A percentile compares a stretch with the other conserved stretches of the same genome.
Conservation (phyloP, 768 basidiomycete species). For the Dacryopinax primogenitus region DNA sequence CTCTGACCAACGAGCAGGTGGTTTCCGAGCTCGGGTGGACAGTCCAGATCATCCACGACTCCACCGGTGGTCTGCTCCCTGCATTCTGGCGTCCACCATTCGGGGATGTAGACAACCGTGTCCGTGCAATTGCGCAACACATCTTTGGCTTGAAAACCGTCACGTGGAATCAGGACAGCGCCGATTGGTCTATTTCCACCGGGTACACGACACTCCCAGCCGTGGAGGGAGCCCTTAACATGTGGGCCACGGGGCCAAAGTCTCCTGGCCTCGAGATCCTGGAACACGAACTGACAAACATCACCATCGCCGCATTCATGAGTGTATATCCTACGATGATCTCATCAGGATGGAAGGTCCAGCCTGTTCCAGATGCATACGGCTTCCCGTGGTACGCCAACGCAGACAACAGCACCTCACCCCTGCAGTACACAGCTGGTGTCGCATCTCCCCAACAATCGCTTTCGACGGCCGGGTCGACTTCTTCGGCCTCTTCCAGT, state of each 20-base stretch:
- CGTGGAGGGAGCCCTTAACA: background rate
- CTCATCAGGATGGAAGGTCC: conserved; percentile 55
- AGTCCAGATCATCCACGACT: conserved; percentile 62
- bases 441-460: background rate
- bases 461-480: background rate
- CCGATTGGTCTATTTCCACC: conserved; percentile 14
- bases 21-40: conserved; percentile 75
- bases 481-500: background rate
- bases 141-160: conserved; percentile 78
- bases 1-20: conserved; percentile 52
- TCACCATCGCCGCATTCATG: conserved; percentile 43
- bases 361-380: conserved; percentile 37
- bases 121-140: conserved; percentile 70
- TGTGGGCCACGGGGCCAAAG: conserved; percentile 22
- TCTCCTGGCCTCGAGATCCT: conserved; percentile 26
- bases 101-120: conserved; percentile 72
- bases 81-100: conserved; percentile 81
- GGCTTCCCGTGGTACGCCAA: conserved; percentile 28
- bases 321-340: conserved; percentile 49
- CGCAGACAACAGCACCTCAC: conserved; percentile 17
- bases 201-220: background rate
- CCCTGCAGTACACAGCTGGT: background rate
- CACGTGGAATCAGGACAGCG: conserved; percentile 71
- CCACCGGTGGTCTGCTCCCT: conserved; percentile 61
- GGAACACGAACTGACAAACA: conserved; percentile 26